Percentiles rank a stretch among this genome's conserved stretches.
Conservation (phyloP, 2,329 filamentous ascomycete genomes). For the Phialophora verrucosa region DNA sequence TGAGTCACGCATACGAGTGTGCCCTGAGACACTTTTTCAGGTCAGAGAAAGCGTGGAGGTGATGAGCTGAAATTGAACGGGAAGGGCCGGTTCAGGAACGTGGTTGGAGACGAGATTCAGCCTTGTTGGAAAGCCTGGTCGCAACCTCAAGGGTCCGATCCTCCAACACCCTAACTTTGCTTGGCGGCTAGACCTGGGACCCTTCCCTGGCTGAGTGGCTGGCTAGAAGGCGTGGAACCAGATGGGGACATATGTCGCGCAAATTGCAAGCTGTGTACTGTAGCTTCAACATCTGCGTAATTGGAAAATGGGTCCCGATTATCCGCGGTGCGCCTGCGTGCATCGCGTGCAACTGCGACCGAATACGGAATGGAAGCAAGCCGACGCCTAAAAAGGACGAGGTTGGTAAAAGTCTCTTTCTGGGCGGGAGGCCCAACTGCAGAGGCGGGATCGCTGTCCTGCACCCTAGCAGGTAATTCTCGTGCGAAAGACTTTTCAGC, state of each 20-base stretch:
- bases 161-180: not conserved
- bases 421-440: constrained; percentile 31
- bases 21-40: not conserved
- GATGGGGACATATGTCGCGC: not conserved
- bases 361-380: constrained; percentile 10
- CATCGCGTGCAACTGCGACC: not conserved
- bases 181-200: not conserved
- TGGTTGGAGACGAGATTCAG: constrained; percentile 6
- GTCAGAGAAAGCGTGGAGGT: not conserved
- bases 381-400: constrained; percentile 2
- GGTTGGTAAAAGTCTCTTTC: constrained; percentile 8
- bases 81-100: constrained; percentile 5
- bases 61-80: not conserved
- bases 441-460: constrained; percentile 10
- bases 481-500: not conserved
- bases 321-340: constrained; percentile 8
- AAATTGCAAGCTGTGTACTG: not conserved
- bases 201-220: not conserved
- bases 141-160: not conserved
- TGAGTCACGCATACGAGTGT: not conserved
- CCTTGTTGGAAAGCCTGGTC: constrained; percentile 7
- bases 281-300: not conserved
- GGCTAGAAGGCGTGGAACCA: not conserved
- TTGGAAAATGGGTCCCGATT: not conserved
- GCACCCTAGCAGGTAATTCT: not conserved